Evolutionary conservation across 805 yeast species (phyloP), one percentile per base, ranked within the genome.

Genomic region (Suhomyces sp.): DNA sequence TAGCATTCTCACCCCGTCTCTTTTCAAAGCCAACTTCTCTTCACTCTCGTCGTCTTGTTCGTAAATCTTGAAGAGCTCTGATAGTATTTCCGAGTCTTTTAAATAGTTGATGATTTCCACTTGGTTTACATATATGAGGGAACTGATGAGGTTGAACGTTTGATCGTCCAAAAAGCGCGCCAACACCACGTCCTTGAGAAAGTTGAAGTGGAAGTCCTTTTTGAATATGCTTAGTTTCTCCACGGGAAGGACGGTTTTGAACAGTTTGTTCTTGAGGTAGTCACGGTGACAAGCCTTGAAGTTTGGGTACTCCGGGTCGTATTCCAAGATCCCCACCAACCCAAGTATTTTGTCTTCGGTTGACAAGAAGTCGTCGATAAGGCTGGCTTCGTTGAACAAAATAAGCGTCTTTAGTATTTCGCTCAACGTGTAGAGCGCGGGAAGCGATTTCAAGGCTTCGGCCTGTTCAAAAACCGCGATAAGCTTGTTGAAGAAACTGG

Each of bases 301-400:
- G 12, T 77, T 76, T 1, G 97, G 97, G 60, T 80, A 89, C 51
- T 89, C 96, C 0, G 94, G 87, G 65, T 94, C 97, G 66, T 90
- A 73, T 66, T 94, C 99, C 45, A 93, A 69, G 10, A 90, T 86
- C 0, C 97, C 96, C 10, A 86, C 79, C 3, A 89, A 70, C 1
- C 87, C 87, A 60, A 65, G 44, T 8, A 72, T 62, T 39, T 66
- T 70, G 8, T 62, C 63, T 47, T 72, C 75, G 7, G 63, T 53
- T 3, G 64, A 58, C 4, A 73, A 54, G 10, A 75, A 62, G 43
- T 66, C 68, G 44, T 72, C 77, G 12, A 75, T 55, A 10, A 75
- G 55, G 5, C 58, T 20, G 5, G 64, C 57, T 46, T 92, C 97
- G 61, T 88, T 89, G 68, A 86, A 85, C 25, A 87, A 72, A 17